These are phyloP conservation scores for Diophrys sp. DNA, from an alignment of 73 alveolate species.

Conservation along the genomic window DNA sequence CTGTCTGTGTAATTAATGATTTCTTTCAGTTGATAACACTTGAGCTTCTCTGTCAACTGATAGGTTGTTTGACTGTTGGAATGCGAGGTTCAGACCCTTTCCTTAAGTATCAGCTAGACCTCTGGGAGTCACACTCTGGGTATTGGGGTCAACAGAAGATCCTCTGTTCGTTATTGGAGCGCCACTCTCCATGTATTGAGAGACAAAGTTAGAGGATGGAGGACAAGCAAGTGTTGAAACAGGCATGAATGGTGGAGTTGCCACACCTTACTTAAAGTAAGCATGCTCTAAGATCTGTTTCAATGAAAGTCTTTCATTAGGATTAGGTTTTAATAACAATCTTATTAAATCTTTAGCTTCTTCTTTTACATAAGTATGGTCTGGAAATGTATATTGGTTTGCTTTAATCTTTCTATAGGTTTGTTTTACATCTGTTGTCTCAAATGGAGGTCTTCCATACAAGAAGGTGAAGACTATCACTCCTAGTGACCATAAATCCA, in stretches of 20 bases:
- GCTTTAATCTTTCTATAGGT: constrained; percentile 87
- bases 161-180: background rate
- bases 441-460: constrained; percentile 96
- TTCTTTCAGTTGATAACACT: too few relatives aligned
- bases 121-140: too few relatives aligned
- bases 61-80: background rate
- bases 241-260: constrained; percentile 62
- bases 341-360: constrained; percentile 61
- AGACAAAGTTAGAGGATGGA: constrained; percentile 44
- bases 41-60: too few relatives aligned
- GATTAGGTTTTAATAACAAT: constrained; percentile 28
- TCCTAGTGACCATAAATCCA: constrained; percentile 95
- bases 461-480: constrained; percentile 91
- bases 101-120: too few relatives aligned
- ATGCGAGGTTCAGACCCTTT: constrained; percentile 9
- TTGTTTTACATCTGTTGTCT: constrained; percentile 89
- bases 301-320: constrained; percentile 22
- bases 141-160: too few relatives aligned
- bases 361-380: constrained; percentile 56
- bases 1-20: too few relatives aligned
- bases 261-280: constrained; percentile 48
- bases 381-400: constrained; percentile 88
- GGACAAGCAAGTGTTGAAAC: constrained; percentile 76
- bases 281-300: constrained; percentile 46
- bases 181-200: constrained; percentile 17